These are phyloP conservation scores for Candida xiaguanensis DNA, from an alignment of 805 yeast species.

Conservation along the genomic window DNA sequence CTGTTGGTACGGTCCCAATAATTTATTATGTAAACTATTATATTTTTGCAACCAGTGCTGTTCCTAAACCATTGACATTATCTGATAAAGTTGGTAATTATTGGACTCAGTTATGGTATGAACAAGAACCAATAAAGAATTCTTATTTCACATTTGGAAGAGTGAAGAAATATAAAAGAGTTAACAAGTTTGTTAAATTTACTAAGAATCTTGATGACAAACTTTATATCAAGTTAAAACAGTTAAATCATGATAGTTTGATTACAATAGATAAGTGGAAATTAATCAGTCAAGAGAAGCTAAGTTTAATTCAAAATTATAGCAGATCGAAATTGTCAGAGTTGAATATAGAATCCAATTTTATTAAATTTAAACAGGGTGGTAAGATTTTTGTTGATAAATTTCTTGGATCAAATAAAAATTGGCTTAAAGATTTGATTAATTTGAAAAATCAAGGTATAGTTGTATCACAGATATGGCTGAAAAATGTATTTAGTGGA, in stretches of 20 bases:
- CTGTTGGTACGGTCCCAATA: slow-evolving; percentile 5
- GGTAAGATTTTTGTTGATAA: background rate
- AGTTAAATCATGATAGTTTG: too few species aligned
- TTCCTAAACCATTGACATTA: background rate
- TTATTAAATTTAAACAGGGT: background rate
- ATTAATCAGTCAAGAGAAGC: background rate
- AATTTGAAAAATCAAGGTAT: background rate
- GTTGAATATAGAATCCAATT: background rate
- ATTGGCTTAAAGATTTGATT: background rate
- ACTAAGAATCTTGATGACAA: background rate
- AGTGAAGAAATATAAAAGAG: slow-evolving; percentile 1
- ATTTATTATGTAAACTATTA: slow-evolving; percentile 4
- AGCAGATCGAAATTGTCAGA: background rate
- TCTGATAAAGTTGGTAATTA: slow-evolving; percentile 5
- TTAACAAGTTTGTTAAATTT: slow-evolving; percentile 3
- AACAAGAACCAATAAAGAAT: slow-evolving; percentile 2
- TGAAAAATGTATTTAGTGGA: background rate
- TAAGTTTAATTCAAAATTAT: background rate
- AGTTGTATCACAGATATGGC: background rate
- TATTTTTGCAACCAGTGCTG: background rate
- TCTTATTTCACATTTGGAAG: slow-evolving; percentile 2
- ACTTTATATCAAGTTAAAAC: background rate
- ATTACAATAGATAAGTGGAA: background rate
- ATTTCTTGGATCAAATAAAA: background rate
- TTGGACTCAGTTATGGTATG: slow-evolving; percentile 12